Base-by-base conservation (phyloP, 495 filamentous ascomycete species). In the Trichocladium antarcticum region DNA sequence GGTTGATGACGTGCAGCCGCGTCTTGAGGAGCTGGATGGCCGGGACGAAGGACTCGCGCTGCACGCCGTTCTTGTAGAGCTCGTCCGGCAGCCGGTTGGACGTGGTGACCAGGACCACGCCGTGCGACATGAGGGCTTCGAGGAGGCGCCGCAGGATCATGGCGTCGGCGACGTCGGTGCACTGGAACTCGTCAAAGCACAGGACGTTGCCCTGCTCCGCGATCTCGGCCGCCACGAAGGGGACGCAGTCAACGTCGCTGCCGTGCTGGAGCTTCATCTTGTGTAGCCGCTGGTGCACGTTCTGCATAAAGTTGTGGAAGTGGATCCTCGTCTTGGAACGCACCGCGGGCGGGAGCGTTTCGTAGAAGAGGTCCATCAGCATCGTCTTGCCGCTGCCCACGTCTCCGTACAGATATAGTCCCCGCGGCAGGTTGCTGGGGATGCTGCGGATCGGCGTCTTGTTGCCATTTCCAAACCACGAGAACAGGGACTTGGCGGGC, bases 271-370 rank as follows among this genome's bases (percentile, higher is more conserved):
- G 83, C 73, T 95, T 95, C 61, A 94, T 82, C 56, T 78, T 76
- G 68, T 98, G 92, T 59, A 96, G 71, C 31, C 89, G 77, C 63
- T 83, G 87, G 75, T 98, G 92, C 50, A 97, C 87, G 67, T 94
- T 86, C 68, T 98, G 92, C 90, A 98, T 98, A 74, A 97, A 98
- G 65, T 93, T 94, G 71, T 97, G 88, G 69, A 98, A 98, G 71
- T 98, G 92, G 55, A 97, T 95, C 14, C 92, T 77, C n/a, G 84
- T 93, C 73, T 94, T 96, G 35, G 79, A 77, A 48, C 68, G 76
- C 53, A 98, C 87, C 57, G 84, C 81, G 12, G 70, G 58, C 5
- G 92, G 92, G 43, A 99, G 69, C 1, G 90, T 95, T 46, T 97
- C 88, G 69, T 88, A 96, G 68, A 99, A 97, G 58, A 99, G 73